Base-by-base conservation (phyloP, 129 eudicot genomes). In the Gnaphalium uliginosum region DNA sequence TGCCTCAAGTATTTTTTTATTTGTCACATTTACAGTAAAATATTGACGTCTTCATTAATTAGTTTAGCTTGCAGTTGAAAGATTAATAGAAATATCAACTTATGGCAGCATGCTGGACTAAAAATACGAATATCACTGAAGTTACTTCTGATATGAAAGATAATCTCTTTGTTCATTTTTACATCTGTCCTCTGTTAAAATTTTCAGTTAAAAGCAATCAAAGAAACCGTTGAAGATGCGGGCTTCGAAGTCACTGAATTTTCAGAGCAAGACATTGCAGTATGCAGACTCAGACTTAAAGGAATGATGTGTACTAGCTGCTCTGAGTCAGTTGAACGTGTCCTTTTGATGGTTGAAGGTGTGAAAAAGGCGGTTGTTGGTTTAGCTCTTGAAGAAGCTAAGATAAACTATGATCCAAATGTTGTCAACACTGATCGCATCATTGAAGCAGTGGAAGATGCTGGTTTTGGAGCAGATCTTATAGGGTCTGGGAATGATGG, bases 281-380 rank as follows among this genome's bases (percentile, higher is more conserved):
- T 83, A 83, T 86, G 90, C 63, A 73, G 90, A 61, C 68, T 86
- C 25, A 78, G 41, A 58, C 58, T 86, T 69, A 86, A 83, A 43
- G 90, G 90, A 53, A 86, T 86, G 87, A 69, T 80, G n/a, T 86
- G 87, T 76, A 86, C 86, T 13, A 72, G 81, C 63, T 86, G 90
- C 61, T 83, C 87, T 1, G 76, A 74, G 35, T 62, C 90, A 27
- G 69, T 86, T 27, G 90, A 86, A 72, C 79, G 82, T 48, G 83
- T 69, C 24, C 79, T 86, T 29, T 48, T 50, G 48, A 81, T 71
- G 79, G 71, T 83, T 62, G 74, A 69, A 57, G 87, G 90, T 66
- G 86, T 86, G 51, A 78, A 72, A 60, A 86, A 83, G 73, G 87
- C 88, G 18, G 83, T 69, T 57, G 90, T 86, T 15, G 86, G 86